Conservation (phyloP, 495 filamentous ascomycete species). For the Penicillium steckii region DNA sequence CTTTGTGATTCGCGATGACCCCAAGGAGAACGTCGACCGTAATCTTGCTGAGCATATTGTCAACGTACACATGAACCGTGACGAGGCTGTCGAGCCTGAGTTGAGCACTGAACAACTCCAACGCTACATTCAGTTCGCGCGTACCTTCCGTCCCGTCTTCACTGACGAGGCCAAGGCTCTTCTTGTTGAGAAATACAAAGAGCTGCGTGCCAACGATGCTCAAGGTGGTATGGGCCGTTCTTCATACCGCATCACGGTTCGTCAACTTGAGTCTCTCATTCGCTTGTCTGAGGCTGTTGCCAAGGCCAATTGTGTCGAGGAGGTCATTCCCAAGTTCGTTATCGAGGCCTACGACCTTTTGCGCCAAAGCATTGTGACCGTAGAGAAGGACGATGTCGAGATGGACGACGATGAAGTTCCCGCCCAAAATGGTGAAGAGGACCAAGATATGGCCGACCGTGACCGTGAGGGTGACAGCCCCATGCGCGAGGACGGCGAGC, state of each 20-base stretch:
- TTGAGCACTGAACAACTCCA: slow-evolving; percentile 96
- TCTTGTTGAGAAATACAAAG: slow-evolving; percentile 93
- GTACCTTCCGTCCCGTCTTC: slow-evolving; percentile 93
- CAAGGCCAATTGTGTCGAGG: slow-evolving; percentile 94
- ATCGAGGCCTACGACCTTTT: slow-evolving; percentile 87
- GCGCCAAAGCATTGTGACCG: slow-evolving; percentile 90
- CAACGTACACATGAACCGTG: slow-evolving; percentile 85
- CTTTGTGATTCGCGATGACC: slow-evolving; percentile 97
- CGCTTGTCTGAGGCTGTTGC: slow-evolving; percentile 93
- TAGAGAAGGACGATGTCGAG: slow-evolving; percentile 97
- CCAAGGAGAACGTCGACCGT: slow-evolving; percentile 86
- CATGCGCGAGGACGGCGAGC: slow-evolving; percentile 59
- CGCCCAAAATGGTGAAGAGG: slow-evolving; percentile 21
- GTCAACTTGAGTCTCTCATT: slow-evolving; percentile 94
- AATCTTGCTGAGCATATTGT: slow-evolving; percentile 94
- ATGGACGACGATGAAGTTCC: slow-evolving; percentile 82
- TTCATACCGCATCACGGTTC: slow-evolving; percentile 93
- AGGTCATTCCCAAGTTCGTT: slow-evolving; percentile 81
- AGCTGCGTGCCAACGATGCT: slow-evolving; percentile 88
- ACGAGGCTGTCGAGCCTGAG: slow-evolving; percentile 86
- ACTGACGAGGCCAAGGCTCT: slow-evolving; percentile 79
- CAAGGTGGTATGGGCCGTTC: slow-evolving; percentile 92
- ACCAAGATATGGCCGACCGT: slow-evolving; percentile 43
- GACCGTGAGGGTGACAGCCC: slow-evolving; percentile 68
- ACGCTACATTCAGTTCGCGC: slow-evolving; percentile 94